Conservation (phyloP, 805 yeast genomes). For the Ogataea neopini region DNA sequence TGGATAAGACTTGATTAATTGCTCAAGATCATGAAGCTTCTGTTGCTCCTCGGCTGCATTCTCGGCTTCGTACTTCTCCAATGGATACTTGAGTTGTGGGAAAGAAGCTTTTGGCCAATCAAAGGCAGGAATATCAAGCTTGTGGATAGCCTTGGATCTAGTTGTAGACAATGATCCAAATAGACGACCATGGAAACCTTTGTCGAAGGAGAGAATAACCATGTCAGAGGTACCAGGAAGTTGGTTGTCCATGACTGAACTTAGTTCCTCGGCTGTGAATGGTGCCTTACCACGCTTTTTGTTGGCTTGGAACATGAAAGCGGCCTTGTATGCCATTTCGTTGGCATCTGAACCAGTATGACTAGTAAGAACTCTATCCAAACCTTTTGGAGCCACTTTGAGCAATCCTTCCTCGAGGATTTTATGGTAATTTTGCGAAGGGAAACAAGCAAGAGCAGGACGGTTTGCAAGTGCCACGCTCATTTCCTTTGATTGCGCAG, state of each 20-base stretch:
- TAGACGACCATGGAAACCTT: slow-evolving; percentile 58
- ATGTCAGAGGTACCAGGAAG: slow-evolving; percentile 54
- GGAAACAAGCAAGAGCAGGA: slow-evolving; percentile 69
- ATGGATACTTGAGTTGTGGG: slow-evolving; percentile 84
- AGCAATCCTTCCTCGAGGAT: slow-evolving; percentile 50
- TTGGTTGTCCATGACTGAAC: slow-evolving; percentile 50
- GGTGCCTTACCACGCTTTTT: slow-evolving; percentile 49
- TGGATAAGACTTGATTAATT: slow-evolving; percentile 40
- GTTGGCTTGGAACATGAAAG: slow-evolving; percentile 58
- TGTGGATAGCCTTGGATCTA: slow-evolving; percentile 57
- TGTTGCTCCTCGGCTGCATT: slow-evolving; percentile 49
- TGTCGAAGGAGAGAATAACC: slow-evolving; percentile 54
- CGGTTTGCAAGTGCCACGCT: slow-evolving; percentile 63
- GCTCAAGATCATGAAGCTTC: slow-evolving; percentile 47
- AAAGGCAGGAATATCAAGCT: slow-evolving; percentile 60
- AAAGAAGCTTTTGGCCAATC: slow-evolving; percentile 63
- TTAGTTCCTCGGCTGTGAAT: slow-evolving; percentile 47
- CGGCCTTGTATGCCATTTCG: slow-evolving; percentile 71
- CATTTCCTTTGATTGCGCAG: slow-evolving; percentile 63
- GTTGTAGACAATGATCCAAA: slow-evolving; percentile 59
- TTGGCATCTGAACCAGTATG: slow-evolving; percentile 70
- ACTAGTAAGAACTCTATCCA: slow-evolving; percentile 62
- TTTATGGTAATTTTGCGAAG: slow-evolving; percentile 53
- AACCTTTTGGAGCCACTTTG: slow-evolving; percentile 66
- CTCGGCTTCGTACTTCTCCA: slow-evolving; percentile 60